These are phyloP conservation scores for Holtermanniella nyarrowii DNA, from an alignment of 768 basidiomycete genomes.

Conservation along the genomic window DNA sequence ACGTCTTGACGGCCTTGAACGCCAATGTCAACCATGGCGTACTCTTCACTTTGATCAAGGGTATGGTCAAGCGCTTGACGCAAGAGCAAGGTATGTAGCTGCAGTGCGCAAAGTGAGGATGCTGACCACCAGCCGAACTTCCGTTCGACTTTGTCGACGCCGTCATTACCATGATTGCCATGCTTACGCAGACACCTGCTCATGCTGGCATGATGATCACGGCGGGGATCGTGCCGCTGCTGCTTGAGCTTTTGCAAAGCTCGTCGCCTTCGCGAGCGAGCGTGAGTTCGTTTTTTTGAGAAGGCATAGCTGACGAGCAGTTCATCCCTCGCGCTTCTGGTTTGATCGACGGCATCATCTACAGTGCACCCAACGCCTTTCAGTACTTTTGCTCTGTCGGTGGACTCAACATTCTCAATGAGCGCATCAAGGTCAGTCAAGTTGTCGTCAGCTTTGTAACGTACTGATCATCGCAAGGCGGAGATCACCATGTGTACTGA, in stretches of 20 bases:
- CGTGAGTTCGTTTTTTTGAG: constrained; percentile 31
- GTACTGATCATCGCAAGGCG: constrained; percentile 2
- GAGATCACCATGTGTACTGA: constrained; percentile 19
- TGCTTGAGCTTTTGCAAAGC: constrained; percentile 82
- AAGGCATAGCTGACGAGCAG: constrained; percentile 13
- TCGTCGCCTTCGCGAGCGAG: constrained; percentile 56
- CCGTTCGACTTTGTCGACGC: constrained; percentile 52
- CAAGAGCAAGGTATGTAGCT: constrained; percentile 37
- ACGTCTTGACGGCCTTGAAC: constrained; percentile 81
- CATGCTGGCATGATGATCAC: constrained; percentile 91
- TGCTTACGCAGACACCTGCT: constrained; percentile 69
- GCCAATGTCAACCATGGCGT: constrained; percentile 94
- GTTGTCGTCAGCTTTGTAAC: background rate
- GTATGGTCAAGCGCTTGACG: constrained; percentile 60
- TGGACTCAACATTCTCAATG: constrained; percentile 75
- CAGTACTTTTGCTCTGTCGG: constrained; percentile 72
- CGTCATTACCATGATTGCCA: constrained; percentile 72
- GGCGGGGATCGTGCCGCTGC: constrained; percentile 76
- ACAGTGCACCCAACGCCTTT: constrained; percentile 60
- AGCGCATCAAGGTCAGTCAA: constrained; percentile 68
- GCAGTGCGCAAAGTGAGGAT: background rate
- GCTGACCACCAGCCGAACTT: constrained; percentile 20
- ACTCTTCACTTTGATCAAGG: constrained; percentile 76
- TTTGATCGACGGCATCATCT: constrained; percentile 81
- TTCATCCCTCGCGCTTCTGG: constrained; percentile 83